Evolutionary conservation across 257 asterid genomes (phyloP).

Genomic region (Solanum sitiens): DNA sequence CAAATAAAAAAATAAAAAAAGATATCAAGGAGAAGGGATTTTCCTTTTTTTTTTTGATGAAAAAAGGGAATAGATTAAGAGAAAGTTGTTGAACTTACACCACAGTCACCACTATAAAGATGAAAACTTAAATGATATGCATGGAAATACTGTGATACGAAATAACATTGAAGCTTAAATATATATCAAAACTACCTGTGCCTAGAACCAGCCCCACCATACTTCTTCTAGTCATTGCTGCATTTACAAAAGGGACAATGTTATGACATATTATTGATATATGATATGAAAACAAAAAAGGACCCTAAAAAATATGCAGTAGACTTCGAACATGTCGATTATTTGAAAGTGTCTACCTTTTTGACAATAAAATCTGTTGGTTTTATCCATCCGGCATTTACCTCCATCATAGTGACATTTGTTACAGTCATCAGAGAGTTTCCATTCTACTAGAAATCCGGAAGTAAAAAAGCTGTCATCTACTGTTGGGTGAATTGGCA

Average conservation of each 20-base stretch:
- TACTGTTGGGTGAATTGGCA: not conserved
- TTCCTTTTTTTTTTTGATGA: not conserved
- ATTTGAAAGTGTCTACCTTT: not conserved
- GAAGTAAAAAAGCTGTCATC: not conserved
- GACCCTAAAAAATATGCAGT: not conserved
- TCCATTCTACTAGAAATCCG: not conserved
- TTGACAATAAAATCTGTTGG: not conserved
- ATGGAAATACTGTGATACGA: not conserved
- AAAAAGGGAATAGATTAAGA: not conserved
- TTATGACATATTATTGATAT: not conserved
- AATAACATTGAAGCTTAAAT: not conserved
- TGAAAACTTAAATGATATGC: too few species aligned
- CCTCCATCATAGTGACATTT: not conserved
- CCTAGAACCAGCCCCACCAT: not conserved
- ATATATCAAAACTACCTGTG: not conserved
- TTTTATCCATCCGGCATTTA: not conserved
- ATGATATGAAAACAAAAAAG: not conserved
- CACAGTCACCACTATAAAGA: too few species aligned
- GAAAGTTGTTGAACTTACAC: too few species aligned
- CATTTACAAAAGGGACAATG: not conserved
- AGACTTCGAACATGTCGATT: not conserved
- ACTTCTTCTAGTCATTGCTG: not conserved
- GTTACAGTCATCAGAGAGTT: not conserved
- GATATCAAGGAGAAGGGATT: not conserved
- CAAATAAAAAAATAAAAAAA: too few species aligned